Conservation (phyloP, 805 yeast species). For the Saccharomycodes ludwigii region DNA sequence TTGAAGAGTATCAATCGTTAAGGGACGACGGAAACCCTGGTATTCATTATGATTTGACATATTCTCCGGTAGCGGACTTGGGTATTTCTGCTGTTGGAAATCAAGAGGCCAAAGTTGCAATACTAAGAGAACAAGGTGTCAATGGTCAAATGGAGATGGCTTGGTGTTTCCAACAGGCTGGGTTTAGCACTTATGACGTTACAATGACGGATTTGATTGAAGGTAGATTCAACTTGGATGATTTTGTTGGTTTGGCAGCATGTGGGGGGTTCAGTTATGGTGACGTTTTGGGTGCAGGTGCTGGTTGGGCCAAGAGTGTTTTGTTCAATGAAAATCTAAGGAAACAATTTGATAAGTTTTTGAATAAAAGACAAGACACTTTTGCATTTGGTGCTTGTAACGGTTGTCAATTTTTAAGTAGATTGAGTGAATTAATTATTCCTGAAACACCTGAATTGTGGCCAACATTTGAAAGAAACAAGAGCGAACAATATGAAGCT, state of each 20-base stretch:
- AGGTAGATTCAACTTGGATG: constrained; percentile 60
- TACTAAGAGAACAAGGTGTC: constrained; percentile 96
- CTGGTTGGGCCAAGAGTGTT: constrained; percentile 98
- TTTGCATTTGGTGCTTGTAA: constrained; percentile 98
- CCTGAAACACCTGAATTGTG: constrained; percentile 85
- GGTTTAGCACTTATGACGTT: constrained; percentile 86
- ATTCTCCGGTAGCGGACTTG: constrained; percentile 41
- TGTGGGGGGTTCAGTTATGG: constrained; percentile 99
- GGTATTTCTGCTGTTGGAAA: constrained; percentile 19
- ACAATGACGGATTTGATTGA: constrained; percentile 88
- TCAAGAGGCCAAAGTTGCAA: constrained; percentile 58
- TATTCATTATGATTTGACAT: constrained; percentile 67
- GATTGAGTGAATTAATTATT: constrained; percentile 62
- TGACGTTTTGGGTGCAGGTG: constrained; percentile 97
- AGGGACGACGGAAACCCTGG: constrained; percentile 85
- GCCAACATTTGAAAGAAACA: constrained; percentile 91
- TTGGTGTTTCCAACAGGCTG: constrained; percentile 89
- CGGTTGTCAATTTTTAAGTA: constrained; percentile 92
- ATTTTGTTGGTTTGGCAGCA: constrained; percentile 89
- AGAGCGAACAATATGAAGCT: constrained; percentile 92
- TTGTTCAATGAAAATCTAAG: constrained; percentile 70
- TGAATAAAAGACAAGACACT: constrained; percentile 78
- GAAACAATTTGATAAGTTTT: constrained; percentile 64
- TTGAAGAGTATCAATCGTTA: constrained; percentile 69
- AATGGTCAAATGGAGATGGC: constrained; percentile 99